Evolutionary conservation across 2,329 filamentous ascomycete species (phyloP).

Genomic region (Ophiostoma novo-ulmi): DNA sequence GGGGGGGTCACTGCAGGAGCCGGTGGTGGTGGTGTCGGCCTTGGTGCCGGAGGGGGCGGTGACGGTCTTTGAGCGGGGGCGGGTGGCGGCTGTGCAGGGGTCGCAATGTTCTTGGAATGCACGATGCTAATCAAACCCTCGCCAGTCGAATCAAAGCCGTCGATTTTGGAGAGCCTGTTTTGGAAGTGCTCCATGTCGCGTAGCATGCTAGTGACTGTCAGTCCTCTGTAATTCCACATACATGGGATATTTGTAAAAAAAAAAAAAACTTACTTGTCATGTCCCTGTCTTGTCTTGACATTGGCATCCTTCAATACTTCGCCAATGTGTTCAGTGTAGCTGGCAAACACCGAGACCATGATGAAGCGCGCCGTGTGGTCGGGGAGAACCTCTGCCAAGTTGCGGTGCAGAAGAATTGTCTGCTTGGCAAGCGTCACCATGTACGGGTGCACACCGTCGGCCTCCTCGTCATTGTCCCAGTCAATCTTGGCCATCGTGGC

Average conservation of each 20-base stretch:
- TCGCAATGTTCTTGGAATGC: conserved; percentile 50
- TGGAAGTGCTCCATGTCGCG: conserved; percentile 71
- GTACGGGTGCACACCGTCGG: conserved; percentile 54
- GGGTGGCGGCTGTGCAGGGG: conserved; percentile 22
- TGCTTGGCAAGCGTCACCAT: conserved; percentile 87
- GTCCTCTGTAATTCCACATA: not conserved
- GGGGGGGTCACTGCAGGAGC: not conserved
- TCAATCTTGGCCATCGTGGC: conserved; percentile 68
- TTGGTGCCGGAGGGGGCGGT: not conserved
- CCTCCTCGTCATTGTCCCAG: conserved; percentile 55
- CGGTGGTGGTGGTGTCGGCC: not conserved
- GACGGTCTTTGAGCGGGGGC: not conserved
- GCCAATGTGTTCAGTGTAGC: conserved; percentile 74
- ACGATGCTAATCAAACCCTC: conserved; percentile 62
- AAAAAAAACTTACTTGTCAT: conserved; percentile 58
- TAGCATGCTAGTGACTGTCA: conserved; percentile 55
- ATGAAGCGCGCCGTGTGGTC: conserved; percentile 74
- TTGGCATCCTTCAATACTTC: conserved; percentile 61
- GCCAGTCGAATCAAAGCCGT: conserved; percentile 71
- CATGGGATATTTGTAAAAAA: not conserved
- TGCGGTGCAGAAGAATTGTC: conserved; percentile 76
- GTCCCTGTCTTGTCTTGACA: conserved; percentile 62
- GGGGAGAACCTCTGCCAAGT: conserved; percentile 74
- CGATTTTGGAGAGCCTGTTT: conserved; percentile 66
- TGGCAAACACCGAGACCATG: conserved; percentile 77